Base-by-base conservation (phyloP, 148 eudicot genomes). In the Tetragonia tetragonoides region DNA sequence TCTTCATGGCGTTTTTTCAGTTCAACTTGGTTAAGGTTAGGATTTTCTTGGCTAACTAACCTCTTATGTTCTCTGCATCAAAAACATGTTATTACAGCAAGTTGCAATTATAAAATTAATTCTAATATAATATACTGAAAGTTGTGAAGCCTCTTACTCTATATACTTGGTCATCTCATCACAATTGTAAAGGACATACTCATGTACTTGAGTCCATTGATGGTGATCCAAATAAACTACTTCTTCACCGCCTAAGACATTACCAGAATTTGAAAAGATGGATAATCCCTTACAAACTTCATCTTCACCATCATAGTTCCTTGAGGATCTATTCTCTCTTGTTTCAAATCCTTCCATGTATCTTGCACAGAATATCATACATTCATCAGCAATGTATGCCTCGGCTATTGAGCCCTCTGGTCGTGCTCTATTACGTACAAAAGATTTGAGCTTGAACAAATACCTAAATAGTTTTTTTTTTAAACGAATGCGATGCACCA, bases 321-420 rank as follows among this genome's bases (percentile, higher is more conserved):
- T 60, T 4, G 28, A 5, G 54, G 37, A 62, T 74, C 76, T 63
- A n/a, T 59, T 74, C 78, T 41, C 46, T 42, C 59, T 8, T 49
- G 18, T 60, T 10, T 60, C 64, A 21, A 60, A 2, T 20, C 64
- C 64, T 20, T 60, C 28, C 28, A 60, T 0, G 28, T 60, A 60
- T 60, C 64, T 60, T 5, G 64, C 64, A 60, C 64, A 21, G 23
- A 60, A 60, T 20, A 20, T 60, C 64, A 60, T 20, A 10, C 64
- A 60, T 60, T 60, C 64, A 5, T 60, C 64, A 20, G 64, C 64
- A 4, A 20, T 34, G 63, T 70, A 61, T 7, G 34, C 76, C 34
- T 78, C 44, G 9, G 51, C 81, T 11, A 78, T 71, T 28, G 34
- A 28, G 8, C 69, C 49, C 34, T 28, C 34, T 28, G 34, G 34